phyloP scores from a whole-genome alignment of 257 asterid species.

The Linderniella brevidens region DNA sequence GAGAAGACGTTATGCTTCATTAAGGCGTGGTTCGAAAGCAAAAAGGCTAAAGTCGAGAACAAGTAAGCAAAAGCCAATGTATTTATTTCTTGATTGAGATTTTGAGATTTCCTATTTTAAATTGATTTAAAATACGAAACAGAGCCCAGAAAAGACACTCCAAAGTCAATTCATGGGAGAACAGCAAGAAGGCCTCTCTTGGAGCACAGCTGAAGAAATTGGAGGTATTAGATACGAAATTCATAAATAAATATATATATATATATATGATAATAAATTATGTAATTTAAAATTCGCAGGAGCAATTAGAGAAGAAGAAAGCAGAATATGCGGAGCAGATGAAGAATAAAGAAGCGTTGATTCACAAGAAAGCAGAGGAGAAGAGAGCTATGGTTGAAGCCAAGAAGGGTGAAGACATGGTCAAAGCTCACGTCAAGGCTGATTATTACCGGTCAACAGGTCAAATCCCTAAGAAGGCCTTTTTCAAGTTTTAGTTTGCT shows the following conservation, averaged over 20 bases:
- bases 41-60: no score
- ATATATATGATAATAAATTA: neutral
- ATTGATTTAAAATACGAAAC: neutral
- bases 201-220: conserved; percentile 50
- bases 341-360: conserved; percentile 45
- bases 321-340: conserved; percentile 55
- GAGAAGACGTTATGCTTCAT: no score
- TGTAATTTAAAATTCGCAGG: conserved; percentile 20
- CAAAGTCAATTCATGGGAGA: conserved; percentile 56
- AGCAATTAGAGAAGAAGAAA: conserved; percentile 54
- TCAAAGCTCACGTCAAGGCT: conserved; percentile 43
- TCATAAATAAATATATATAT: neutral
- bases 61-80: no score
- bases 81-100: no score
- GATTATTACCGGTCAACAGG: conserved; percentile 49
- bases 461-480: conserved; percentile 29
- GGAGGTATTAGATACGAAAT: conserved; percentile 22
- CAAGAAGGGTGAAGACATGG: conserved; percentile 35
- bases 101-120: no score
- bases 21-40: no score
- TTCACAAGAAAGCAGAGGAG: conserved; percentile 68
- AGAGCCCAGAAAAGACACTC: conserved; percentile 57
- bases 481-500: no score
- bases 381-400: conserved; percentile 48
- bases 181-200: conserved; percentile 52